Evolutionary conservation across 345 rosid species (phyloP).

Genomic region (Pseudoturritis turrita): DNA sequence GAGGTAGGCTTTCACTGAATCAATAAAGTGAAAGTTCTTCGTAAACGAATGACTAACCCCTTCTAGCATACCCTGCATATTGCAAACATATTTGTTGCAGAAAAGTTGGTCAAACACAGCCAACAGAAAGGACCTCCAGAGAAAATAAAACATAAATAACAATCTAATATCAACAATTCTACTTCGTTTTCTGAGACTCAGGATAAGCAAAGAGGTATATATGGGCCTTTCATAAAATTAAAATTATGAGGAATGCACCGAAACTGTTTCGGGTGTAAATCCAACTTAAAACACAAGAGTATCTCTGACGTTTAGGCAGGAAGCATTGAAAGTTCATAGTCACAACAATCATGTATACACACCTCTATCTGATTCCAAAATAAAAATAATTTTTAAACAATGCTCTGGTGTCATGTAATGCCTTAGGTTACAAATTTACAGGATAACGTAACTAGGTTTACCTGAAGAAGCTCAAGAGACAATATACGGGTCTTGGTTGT

Average conservation of each 20-base stretch:
- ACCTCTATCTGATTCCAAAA: background rate
- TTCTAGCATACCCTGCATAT: slow-evolving; percentile 81
- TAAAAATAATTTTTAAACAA: background rate
- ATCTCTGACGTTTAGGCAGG: slow-evolving; percentile 11
- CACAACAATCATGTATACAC: background rate
- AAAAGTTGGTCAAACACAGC: slow-evolving; percentile 13
- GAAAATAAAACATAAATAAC: slow-evolving; percentile 2
- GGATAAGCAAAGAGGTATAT: background rate
- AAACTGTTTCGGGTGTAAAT: slow-evolving; percentile 11
- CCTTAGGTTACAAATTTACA: slow-evolving; percentile 5
- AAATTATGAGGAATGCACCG: slow-evolving; percentile 6
- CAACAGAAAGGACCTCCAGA: background rate
- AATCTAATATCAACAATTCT: background rate
- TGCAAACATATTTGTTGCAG: slow-evolving; percentile 15
- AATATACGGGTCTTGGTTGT: slow-evolving; percentile 84
- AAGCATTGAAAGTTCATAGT: background rate
- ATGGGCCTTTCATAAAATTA: background rate
- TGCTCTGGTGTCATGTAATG: slow-evolving; percentile 5
- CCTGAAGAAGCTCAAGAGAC: slow-evolving; percentile 99
- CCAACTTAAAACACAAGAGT: background rate
- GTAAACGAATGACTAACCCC: slow-evolving; percentile 94
- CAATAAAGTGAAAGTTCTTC: slow-evolving; percentile 92
- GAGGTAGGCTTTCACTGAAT: slow-evolving; percentile 96
- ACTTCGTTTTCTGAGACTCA: background rate
- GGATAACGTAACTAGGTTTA: slow-evolving; percentile 27